phyloP scores from a whole-genome alignment of 129 eudicot genomes.

The Solidago caesia region DNA sequence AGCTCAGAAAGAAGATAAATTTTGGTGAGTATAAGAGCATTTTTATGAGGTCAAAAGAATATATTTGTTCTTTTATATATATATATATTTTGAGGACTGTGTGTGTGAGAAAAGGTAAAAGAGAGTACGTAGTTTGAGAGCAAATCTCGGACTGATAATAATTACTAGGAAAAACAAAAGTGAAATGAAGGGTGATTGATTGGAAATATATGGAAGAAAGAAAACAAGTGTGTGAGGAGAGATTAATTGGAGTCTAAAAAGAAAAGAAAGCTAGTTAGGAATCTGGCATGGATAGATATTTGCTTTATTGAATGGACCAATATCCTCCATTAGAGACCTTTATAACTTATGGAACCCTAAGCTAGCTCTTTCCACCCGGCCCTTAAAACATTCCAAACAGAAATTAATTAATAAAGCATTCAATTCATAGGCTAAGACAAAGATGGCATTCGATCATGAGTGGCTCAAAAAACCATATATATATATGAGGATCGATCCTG shows the following conservation, averaged over 20 bases:
- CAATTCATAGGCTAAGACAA: slow-evolving; percentile 8
- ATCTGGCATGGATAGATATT: slow-evolving; percentile 37
- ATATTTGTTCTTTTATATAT: slow-evolving; percentile 24
- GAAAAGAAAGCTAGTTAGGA: slow-evolving; percentile 30
- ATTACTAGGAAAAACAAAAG: slow-evolving; percentile 34
- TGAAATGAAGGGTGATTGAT: slow-evolving; percentile 32
- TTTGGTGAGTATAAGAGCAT: slow-evolving; percentile 2
- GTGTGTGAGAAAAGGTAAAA: slow-evolving; percentile 23
- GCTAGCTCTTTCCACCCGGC: slow-evolving; percentile 18
- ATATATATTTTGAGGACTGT: not conserved
- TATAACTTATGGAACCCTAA: slow-evolving; percentile 39
- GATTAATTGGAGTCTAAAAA: slow-evolving; percentile 32
- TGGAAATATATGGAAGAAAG: slow-evolving; percentile 14
- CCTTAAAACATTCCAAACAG: slow-evolving; percentile 15
- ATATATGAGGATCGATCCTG: too few relatives aligned
- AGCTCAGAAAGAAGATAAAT: slow-evolving; percentile 21
- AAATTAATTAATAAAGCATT: slow-evolving; percentile 11
- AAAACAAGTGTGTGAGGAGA: slow-evolving; percentile 5
- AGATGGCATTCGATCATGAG: not conserved
- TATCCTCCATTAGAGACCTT: slow-evolving; percentile 32
- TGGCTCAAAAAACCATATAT: slow-evolving; percentile 15
- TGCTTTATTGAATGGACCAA: slow-evolving; percentile 41
- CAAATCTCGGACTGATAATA: slow-evolving; percentile 34
- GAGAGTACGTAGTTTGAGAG: slow-evolving; percentile 36
- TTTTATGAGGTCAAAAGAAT: slow-evolving; percentile 33